A percentile compares a stretch with the other conserved stretches of the same genome.
These are phyloP conservation scores for Conoideocrella luteorostrata DNA, from an alignment of 2,329 filamentous ascomycete species.

Conservation along the genomic window DNA sequence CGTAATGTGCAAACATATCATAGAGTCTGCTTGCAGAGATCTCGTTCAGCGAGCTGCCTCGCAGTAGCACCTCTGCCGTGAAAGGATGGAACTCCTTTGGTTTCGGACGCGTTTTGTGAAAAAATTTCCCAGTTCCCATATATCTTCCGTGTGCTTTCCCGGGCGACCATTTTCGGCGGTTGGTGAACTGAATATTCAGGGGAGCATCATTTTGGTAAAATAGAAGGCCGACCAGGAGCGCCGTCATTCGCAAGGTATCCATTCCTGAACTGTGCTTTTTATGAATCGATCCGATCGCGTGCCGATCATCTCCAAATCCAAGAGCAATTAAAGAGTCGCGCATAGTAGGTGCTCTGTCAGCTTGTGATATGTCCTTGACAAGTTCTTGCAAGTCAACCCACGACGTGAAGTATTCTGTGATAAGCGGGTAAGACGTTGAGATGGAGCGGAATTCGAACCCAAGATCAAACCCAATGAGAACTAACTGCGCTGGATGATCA, in stretches of 20 bases:
- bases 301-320: neutral
- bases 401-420: neutral
- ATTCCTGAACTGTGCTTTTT: constrained; percentile 2
- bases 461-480: constrained; percentile 2
- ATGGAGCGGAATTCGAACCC: constrained; percentile 1
- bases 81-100: constrained; percentile 2
- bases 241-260: constrained; percentile 2
- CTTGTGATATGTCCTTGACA: constrained; percentile 1
- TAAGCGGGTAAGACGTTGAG: neutral
- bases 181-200: neutral
- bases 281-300: neutral
- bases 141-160: neutral
- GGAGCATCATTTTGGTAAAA: neutral
- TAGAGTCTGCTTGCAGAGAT: neutral
- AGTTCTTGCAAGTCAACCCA: constrained; percentile 3
- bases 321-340: constrained; percentile 1
- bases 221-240: neutral
- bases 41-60: neutral
- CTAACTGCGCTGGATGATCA: neutral
- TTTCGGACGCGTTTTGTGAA: neutral
- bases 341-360: neutral
- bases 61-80: neutral
- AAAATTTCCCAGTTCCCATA: neutral
- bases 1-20: neutral
- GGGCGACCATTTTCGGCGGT: neutral